Evolutionary conservation across 176 grass and related monocot genomes (phyloP), one percentile per base, ranked within the genome.

Genomic region (Oryza longistaminata): DNA sequence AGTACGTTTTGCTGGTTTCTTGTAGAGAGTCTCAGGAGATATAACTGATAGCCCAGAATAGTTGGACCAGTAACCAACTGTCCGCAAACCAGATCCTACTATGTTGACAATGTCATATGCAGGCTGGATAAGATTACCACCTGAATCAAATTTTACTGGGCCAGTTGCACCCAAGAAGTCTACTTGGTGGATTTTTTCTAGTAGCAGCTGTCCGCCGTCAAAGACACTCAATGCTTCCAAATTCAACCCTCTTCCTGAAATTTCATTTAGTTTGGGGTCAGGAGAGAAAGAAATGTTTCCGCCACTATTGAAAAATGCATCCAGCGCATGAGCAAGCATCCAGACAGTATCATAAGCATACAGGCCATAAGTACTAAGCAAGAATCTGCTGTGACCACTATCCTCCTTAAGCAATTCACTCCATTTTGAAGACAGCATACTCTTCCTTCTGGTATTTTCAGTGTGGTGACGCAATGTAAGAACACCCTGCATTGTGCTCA

Each of bases 301-400:
- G 3, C 92, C 90, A 60, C 44, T 81, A 75, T 1, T 87, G 67
- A 97, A 95, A 82, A 91, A 97, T 4, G 84, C 82, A 92, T 97
- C 85, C n/a, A 95, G 34, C 74, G 93, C 95, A 88, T 91, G 77
- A 80, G 95, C 92, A 86, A 97, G 83, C 45, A 85, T 82, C 95
- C 93, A 97, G 43, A 95, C 91, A 31, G 87, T 83, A 69, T 97
- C 95, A 35, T 97, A 97, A 35, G 95, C 85, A 87, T 97, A 92
- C 46, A 95, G 66, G 44, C 91, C 93, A 74, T 93, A 93, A 11
- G 90, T 73, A 90, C 90, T 91, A 75, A 88, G 77, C 52, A 31
- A 70, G 72, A 84, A 83, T 22, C n/a, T 72, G 68, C 73, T 79
- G 19, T 44, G 73, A 64, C 14, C 42, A 71, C 52, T 37, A 34